phyloP scores from a whole-genome alignment of 345 rosid genomes.

The rapeseed (Brassica napus) region DNA sequence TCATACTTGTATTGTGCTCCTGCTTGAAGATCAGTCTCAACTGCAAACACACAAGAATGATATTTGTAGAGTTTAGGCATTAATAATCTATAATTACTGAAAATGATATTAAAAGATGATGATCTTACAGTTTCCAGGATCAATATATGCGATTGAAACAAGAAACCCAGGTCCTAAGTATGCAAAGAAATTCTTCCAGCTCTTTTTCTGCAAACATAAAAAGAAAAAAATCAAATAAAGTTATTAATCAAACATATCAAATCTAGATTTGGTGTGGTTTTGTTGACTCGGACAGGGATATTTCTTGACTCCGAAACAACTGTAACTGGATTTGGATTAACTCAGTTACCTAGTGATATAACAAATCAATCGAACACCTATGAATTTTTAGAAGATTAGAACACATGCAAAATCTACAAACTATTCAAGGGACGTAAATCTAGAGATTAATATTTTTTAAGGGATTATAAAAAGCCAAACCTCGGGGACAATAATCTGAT shows the following conservation, averaged over 20 bases:
- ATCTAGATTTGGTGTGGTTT: neutral
- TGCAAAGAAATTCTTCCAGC: slow-evolving; percentile 92
- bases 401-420: neutral
- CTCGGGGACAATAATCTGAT: slow-evolving; percentile 80
- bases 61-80: neutral
- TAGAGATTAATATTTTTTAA: slow-evolving; percentile 1
- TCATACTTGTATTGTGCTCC: slow-evolving; percentile 87
- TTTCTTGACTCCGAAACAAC: neutral
- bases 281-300: slow-evolving; percentile 21
- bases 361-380: neutral
- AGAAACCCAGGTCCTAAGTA: slow-evolving; percentile 97
- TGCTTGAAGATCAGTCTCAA: slow-evolving; percentile 92
- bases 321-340: neutral
- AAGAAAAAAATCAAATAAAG: neutral
- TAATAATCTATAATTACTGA: slow-evolving; percentile 1
- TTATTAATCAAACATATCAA: neutral
- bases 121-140: slow-evolving; percentile 93
- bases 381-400: neutral
- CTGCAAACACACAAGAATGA: slow-evolving; percentile 46
- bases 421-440: neutral
- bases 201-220: slow-evolving; percentile 60
- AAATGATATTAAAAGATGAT: neutral
- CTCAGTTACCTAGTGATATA: neutral
- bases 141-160: slow-evolving; percentile 92
- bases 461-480: slow-evolving; percentile 37